A percentile compares a stretch with the other conserved stretches of the same genome.
These are phyloP conservation scores for Geranium incanum DNA, from an alignment of 441 rosid genomes.

Conservation along the genomic window DNA sequence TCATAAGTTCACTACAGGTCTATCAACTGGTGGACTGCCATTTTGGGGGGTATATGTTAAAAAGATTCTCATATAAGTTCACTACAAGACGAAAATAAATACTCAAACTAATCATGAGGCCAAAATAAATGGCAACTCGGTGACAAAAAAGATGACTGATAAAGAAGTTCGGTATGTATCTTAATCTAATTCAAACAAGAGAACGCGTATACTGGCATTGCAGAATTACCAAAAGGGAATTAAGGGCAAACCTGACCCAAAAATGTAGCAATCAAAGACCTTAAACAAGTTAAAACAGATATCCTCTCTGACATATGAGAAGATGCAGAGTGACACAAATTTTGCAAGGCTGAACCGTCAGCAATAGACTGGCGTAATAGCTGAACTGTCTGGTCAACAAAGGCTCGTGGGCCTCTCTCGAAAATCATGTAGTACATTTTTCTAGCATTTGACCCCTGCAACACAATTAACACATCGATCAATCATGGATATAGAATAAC, in stretches of 20 bases:
- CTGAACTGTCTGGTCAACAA: conserved; percentile 44
- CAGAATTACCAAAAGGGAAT: background rate
- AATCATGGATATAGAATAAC: background rate
- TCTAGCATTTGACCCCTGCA: conserved; percentile 59
- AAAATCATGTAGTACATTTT: conserved; percentile 70
- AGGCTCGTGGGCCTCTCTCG: conserved; percentile 88
- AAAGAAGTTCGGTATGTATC: background rate
- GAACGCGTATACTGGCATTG: background rate
- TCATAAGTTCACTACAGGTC: background rate
- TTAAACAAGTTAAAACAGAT: conserved; percentile 44
- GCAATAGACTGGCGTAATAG: conserved; percentile 34
- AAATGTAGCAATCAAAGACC: conserved; percentile 65
- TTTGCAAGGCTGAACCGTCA: conserved; percentile 49
- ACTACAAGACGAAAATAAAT: background rate
- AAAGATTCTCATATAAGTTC: background rate
- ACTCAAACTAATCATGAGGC: background rate
- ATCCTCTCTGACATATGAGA: conserved; percentile 64
- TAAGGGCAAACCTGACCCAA: conserved; percentile 63
- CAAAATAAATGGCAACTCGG: background rate
- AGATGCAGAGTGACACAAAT: conserved; percentile 51
- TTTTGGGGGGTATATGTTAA: too few species aligned
- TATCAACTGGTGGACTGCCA: background rate
- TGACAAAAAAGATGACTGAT: background rate
- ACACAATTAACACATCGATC: background rate
- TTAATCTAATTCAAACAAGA: background rate